Conservation (phyloP, 23 red algal species). For the Chondrus crispus region DNA sequence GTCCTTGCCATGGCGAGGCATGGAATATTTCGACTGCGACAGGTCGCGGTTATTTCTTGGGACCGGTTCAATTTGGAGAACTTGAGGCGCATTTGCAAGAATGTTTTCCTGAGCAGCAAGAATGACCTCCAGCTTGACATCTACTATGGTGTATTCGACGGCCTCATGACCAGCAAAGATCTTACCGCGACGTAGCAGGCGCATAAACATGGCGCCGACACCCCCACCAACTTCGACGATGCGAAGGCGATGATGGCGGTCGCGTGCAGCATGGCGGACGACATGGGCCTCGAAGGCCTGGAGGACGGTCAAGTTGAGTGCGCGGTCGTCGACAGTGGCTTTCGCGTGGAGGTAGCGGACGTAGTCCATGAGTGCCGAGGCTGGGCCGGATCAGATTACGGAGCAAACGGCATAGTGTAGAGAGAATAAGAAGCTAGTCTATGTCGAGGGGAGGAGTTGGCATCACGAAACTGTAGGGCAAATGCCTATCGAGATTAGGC, state of each 20-base stretch:
- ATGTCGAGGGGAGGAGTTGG: too few species aligned
- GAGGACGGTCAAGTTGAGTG: slow-evolving; percentile 34
- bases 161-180: background rate
- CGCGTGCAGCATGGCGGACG: background rate
- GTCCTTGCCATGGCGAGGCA: background rate
- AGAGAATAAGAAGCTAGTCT: too few species aligned
- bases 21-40: too few species aligned
- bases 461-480: too few species aligned
- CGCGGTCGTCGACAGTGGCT: slow-evolving; percentile 59
- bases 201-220: slow-evolving; percentile 49
- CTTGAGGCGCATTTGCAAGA: background rate
- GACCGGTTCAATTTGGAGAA: background rate
- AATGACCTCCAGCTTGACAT: slow-evolving; percentile 49
- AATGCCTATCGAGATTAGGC: too few species aligned
- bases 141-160: slow-evolving; percentile 49
- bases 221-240: slow-evolving; percentile 61
- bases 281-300: background rate
- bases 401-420: too few species aligned
- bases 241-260: background rate
- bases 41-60: too few species aligned
- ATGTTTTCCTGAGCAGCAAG: slow-evolving; percentile 16
- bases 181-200: background rate
- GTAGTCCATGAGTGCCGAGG: slow-evolving; percentile 28
- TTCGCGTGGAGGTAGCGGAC: slow-evolving; percentile 59
- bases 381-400: background rate